Percentiles rank a stretch among this genome's conserved stretches.
phyloP scores from a whole-genome alignment of 768 basidiomycete genomes.

The Lactarius pseudohatsudake region DNA sequence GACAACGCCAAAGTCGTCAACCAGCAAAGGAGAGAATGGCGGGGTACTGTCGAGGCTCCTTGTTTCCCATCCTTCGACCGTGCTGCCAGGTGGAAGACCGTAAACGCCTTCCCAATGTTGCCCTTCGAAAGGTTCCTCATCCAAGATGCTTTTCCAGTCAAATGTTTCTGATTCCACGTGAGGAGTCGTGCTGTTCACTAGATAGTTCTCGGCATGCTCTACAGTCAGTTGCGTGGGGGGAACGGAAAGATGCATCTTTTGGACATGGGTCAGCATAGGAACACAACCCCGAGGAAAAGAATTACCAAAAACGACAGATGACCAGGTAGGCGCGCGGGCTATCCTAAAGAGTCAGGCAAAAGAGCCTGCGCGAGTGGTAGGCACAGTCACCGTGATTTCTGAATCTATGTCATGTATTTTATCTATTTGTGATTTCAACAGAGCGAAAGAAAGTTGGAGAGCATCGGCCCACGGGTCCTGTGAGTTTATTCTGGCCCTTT shows the following conservation, averaged over 20 bases:
- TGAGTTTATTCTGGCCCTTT: slow-evolving; percentile 71
- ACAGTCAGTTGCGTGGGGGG: slow-evolving; percentile 52
- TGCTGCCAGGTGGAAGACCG: slow-evolving; percentile 50
- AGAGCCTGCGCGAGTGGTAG: background rate
- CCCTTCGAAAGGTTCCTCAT: slow-evolving; percentile 81
- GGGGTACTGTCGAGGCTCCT: slow-evolving; percentile 60
- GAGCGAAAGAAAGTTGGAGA: slow-evolving; percentile 50
- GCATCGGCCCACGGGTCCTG: slow-evolving; percentile 61
- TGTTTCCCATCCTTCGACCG: slow-evolving; percentile 44
- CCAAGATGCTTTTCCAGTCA: slow-evolving; percentile 78
- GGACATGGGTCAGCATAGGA: slow-evolving; percentile 1
- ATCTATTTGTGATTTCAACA: slow-evolving; percentile 50
- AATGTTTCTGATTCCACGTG: slow-evolving; percentile 41
- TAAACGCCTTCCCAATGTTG: slow-evolving; percentile 83
- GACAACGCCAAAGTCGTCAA: slow-evolving; percentile 22
- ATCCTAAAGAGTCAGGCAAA: slow-evolving; percentile 8
- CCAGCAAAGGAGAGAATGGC: slow-evolving; percentile 61
- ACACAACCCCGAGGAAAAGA: slow-evolving; percentile 1
- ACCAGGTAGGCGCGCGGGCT: slow-evolving; percentile 43
- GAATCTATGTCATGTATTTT: slow-evolving; percentile 61
- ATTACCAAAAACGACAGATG: slow-evolving; percentile 71
- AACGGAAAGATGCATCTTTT: slow-evolving; percentile 56
- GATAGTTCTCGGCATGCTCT: slow-evolving; percentile 52
- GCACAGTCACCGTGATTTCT: slow-evolving; percentile 53
- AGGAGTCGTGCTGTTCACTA: slow-evolving; percentile 50